Evolutionary conservation across 2,329 filamentous ascomycete genomes (phyloP), one percentile per base, ranked within the genome.

Genomic region (Stenocarpella maydis): DNA sequence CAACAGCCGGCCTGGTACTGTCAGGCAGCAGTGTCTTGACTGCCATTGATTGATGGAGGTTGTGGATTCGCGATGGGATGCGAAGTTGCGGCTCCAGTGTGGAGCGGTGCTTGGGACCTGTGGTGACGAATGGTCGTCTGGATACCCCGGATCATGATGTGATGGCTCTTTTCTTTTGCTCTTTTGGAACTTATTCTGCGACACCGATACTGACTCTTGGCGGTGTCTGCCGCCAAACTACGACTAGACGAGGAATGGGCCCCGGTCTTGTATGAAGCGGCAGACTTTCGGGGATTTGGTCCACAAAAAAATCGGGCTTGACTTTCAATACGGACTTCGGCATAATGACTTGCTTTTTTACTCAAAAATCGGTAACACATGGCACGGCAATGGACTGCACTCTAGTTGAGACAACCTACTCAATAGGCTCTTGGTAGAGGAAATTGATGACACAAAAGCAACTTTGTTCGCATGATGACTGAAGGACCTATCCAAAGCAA

Each of bases 111-210:
- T 71, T 71, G 61, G 70, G 69, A 69, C 70, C 70, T 71, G 67
- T 71, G 70, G 70, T 71, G 70, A 67, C 65, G n/a, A 61, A 71
- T 64, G 70, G 70, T 71, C 70, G 70, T 71, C 70, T 71, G 70
- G 70, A 71, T 71, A 71, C 70, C 70, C 70, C 70, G 70, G 70
- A 67, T 69, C 70, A 71, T 71, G 70, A 71, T 69, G 43, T 71
- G 53, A 71, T 71, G 70, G 67, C 70, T 71, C 52, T 65, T 67
- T 66, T 52, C 54, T 64, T 54, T 45, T 43, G 21, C 49, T 9
- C 53, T 47, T 65, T 61, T 61, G 39, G 52, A 47, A 55, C 41
- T 68, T 43, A 28, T 55, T 55, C 65, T 61, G 58, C 45, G 65
- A 68, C 67, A 60, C 65, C 49, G 64, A 41, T 52, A 67, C 64